Evolutionary conservation across 78 protist species (phyloP), one percentile per base, ranked within the genome.

Genomic region (Cavenderia fasciculata): DNA sequence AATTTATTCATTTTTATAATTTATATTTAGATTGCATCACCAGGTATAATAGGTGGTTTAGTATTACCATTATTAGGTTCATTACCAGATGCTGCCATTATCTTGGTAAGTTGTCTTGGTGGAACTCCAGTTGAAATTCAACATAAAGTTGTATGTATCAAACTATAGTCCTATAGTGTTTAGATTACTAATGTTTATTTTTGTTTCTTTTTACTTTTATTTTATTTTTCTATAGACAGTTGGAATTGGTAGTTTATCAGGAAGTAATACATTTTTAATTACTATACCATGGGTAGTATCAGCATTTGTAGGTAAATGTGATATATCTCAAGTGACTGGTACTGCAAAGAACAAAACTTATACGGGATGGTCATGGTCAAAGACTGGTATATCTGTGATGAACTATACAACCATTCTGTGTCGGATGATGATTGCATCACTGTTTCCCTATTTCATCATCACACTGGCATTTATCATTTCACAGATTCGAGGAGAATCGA

Each of bases 221-320:
- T n/a, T n/a, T n/a, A n/a, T n/a, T n/a, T n/a, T n/a, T 36, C 16
- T 68, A 70, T 59, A 93, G 23, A 1, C 92, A 1, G 93, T 96
- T 0, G 98, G 97, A 16, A 91, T 96, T 11, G 98, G 98, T 8
- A 88, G 96, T 41, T 89, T 96, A 36, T 94, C 98, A 0, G 98
- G 98, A 12, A 33, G 82, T 14, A 95, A 95, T 27, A 78, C 94
- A 69, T 92, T 96, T 94, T 79, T 96, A 46, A 88, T 95, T 34
- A 95, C 98, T 7, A 19, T 96, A 4, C 96, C 98, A 54, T 96
- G 97, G 96, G 36, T 56, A 27, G n/a, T 62, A 8, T 2, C 74
- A n/a, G 46, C 31, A 0, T 68, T 33, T 51, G 23, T 14, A 87
- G 96, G 62, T 51, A 74, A 46, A 36, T 86, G 61, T 40, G 82